These are phyloP conservation scores for Neofusicoccum kwambonambiense DNA, from an alignment of 2,329 filamentous ascomycete species.

Conservation along the genomic window DNA sequence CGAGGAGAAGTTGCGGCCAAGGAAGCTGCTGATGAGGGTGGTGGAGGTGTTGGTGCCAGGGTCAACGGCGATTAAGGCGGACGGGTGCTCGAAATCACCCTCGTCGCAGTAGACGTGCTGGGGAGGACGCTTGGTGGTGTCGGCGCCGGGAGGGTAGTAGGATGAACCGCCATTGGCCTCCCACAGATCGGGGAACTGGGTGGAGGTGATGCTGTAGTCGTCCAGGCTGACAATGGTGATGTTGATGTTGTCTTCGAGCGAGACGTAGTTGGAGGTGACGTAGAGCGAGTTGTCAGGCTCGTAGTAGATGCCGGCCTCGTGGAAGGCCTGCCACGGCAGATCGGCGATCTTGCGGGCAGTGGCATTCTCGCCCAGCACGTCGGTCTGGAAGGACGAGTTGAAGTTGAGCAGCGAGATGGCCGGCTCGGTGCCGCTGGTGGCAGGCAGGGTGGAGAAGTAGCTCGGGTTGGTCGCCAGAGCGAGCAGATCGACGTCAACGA, in stretches of 20 bases:
- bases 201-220: constrained; percentile 36
- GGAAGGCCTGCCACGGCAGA: constrained; percentile 35
- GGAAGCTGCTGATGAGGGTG: constrained; percentile 47
- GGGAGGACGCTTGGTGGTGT: constrained; percentile 26
- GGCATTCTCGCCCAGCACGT: constrained; percentile 33
- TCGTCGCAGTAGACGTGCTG: constrained; percentile 35
- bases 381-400: constrained; percentile 30
- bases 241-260: constrained; percentile 34
- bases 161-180: constrained; percentile 38
- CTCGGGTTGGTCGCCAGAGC: constrained; percentile 31
- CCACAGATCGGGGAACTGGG: constrained; percentile 40
- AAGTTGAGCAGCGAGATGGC: constrained; percentile 40
- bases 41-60: constrained; percentile 43
- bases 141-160: constrained; percentile 33
- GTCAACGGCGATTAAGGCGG: constrained; percentile 45
- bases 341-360: constrained; percentile 34
- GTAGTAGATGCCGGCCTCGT: constrained; percentile 42
- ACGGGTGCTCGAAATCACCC: constrained; percentile 40
- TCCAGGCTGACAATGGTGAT: constrained; percentile 42
- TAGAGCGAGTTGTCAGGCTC: constrained; percentile 39
- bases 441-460: constrained; percentile 31
- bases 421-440: constrained; percentile 32
- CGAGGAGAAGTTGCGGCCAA: constrained; percentile 46
- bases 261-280: constrained; percentile 41
- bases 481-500: constrained; percentile 31